phyloP scores from a whole-genome alignment of 2,329 filamentous ascomycete species.

The Colletotrichum shisoi region DNA sequence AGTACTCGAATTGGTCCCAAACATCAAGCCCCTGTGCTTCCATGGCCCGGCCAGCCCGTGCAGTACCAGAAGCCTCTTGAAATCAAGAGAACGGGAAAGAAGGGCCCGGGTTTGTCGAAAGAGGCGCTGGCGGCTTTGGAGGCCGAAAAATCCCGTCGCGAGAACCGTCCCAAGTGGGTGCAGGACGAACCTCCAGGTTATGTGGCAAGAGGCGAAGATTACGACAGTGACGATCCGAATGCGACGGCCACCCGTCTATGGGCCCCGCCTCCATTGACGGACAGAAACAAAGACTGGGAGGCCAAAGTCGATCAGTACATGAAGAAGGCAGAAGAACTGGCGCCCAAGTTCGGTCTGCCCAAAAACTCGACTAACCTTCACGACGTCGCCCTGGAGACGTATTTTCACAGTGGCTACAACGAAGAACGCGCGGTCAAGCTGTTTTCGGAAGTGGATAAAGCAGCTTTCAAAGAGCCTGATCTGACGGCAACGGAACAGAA shows the following conservation, averaged over 20 bases:
- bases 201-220: constrained; percentile 81
- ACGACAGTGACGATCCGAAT: constrained; percentile 72
- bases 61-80: constrained; percentile 89
- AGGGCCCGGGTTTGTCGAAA: constrained; percentile 78
- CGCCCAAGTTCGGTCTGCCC: constrained; percentile 73
- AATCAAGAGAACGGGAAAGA: constrained; percentile 82
- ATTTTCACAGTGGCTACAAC: constrained; percentile 77
- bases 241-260: constrained; percentile 81
- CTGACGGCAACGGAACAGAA: constrained; percentile 80
- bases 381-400: constrained; percentile 79
- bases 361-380: constrained; percentile 84
- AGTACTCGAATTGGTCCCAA: constrained; percentile 90
- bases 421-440: constrained; percentile 73
- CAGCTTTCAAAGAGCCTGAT: constrained; percentile 84
- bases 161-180: constrained; percentile 89
- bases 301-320: constrained; percentile 74
- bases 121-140: constrained; percentile 82
- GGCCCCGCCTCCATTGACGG: constrained; percentile 71
- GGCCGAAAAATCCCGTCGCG: constrained; percentile 78
- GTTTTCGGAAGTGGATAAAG: constrained; percentile 72
- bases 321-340: constrained; percentile 69
- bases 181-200: constrained; percentile 91
- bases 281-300: constrained; percentile 68
- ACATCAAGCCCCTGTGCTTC: constrained; percentile 84
- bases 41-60: constrained; percentile 89